A percentile compares a stretch with the other conserved stretches of the same genome.
Evolutionary conservation across 208 protist species (phyloP).

Genomic region (Borovskyia barvae): DNA sequence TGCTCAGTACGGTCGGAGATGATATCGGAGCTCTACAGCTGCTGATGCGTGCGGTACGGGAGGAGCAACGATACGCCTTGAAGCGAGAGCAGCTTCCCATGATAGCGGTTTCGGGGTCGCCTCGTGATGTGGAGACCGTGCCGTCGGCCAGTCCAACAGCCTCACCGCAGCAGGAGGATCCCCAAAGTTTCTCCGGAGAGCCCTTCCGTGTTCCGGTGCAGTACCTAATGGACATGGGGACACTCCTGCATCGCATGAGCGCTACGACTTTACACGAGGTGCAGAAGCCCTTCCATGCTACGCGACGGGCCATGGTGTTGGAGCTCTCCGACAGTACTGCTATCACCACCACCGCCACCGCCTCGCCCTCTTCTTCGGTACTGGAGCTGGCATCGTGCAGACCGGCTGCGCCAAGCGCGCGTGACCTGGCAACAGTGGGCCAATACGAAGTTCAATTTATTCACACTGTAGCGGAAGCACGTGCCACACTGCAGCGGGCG

Average conservation of each 20-base stretch:
- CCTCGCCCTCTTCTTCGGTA: background rate
- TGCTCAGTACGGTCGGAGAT: slow-evolving; percentile 61
- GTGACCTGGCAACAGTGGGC: slow-evolving; percentile 48
- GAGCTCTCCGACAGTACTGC: slow-evolving; percentile 7
- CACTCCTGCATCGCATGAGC: slow-evolving; percentile 46
- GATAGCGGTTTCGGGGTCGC: too few relatives aligned
- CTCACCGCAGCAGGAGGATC: too few relatives aligned
- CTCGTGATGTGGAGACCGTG: background rate
- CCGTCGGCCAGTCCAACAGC: background rate
- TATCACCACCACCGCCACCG: background rate
- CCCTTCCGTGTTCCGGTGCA: slow-evolving; percentile 37
- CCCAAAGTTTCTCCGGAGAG: too few relatives aligned
- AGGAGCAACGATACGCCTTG: slow-evolving; percentile 20
- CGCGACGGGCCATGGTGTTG: slow-evolving; percentile 32
- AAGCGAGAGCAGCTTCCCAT: slow-evolving; percentile 1
- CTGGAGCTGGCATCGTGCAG: slow-evolving; percentile 11
- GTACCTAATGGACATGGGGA: slow-evolving; percentile 66
- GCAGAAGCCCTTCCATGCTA: slow-evolving; percentile 29
- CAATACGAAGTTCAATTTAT: slow-evolving; percentile 59
- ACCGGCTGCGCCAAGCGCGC: slow-evolving; percentile 20
- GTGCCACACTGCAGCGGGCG: slow-evolving; percentile 47
- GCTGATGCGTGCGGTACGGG: slow-evolving; percentile 31
- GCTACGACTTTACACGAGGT: slow-evolving; percentile 29
- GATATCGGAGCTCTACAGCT: slow-evolving; percentile 51
- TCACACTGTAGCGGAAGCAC: slow-evolving; percentile 53